These are phyloP conservation scores for Prunus mongolica DNA, from an alignment of 306 rosid species.

Conservation along the genomic window DNA sequence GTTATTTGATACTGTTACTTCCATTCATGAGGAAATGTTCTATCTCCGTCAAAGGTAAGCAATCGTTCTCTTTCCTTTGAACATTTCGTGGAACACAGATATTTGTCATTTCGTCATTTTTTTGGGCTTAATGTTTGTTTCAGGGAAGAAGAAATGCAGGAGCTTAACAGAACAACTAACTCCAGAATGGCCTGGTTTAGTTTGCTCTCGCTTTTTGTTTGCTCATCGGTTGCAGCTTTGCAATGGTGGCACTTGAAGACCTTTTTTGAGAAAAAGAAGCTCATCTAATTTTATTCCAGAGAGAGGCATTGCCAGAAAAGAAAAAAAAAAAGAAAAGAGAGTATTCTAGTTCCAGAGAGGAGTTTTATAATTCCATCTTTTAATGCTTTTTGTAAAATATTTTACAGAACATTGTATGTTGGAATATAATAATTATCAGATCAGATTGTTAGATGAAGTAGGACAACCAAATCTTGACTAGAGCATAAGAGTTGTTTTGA, in stretches of 20 bases:
- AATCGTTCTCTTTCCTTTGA: not conserved
- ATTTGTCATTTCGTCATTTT: not conserved
- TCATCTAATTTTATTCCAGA: conserved; percentile 43
- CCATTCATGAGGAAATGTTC: conserved; percentile 85
- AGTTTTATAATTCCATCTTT: conserved; percentile 3
- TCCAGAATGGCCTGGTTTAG: conserved; percentile 75
- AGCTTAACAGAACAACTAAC: conserved; percentile 65
- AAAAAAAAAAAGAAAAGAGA: too few species aligned
- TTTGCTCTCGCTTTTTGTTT: conserved; percentile 64
- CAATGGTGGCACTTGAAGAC: conserved; percentile 91
- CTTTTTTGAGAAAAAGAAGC: conserved; percentile 93
- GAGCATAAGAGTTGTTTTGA: not conserved
- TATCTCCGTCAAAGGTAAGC: conserved; percentile 77
- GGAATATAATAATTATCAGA: conserved; percentile 18
- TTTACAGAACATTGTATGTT: conserved; percentile 24
- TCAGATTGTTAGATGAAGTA: not conserved
- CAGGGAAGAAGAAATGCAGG: conserved; percentile 98
- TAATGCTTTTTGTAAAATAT: conserved; percentile 38
- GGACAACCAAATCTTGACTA: not conserved
- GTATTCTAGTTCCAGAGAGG: not conserved
- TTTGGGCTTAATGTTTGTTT: not conserved
- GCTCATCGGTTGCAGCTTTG: conserved; percentile 75
- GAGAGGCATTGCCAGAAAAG: not conserved
- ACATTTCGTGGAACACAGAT: not conserved
- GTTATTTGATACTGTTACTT: conserved; percentile 55